A percentile compares a stretch with the other conserved stretches of the same genome.
These are phyloP conservation scores for Coniella vitis DNA, from an alignment of 2,329 filamentous ascomycete species.

Conservation along the genomic window DNA sequence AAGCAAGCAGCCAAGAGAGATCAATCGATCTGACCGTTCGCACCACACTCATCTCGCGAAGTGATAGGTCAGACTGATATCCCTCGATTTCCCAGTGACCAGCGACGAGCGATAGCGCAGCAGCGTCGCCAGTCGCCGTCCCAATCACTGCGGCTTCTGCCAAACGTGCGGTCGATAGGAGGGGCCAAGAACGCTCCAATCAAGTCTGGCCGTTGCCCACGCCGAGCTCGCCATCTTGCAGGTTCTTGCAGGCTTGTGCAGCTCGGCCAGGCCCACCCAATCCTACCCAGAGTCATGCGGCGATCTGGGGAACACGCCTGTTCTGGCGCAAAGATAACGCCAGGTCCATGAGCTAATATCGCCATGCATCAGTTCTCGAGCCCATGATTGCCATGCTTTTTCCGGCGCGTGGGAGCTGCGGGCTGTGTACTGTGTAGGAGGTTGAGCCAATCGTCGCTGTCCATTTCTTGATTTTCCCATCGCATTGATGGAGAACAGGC, in stretches of 20 bases:
- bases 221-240: constrained; percentile 8
- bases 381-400: not conserved
- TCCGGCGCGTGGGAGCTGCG: not conserved
- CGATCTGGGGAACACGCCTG: constrained; percentile 12
- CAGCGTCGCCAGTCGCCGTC: not conserved
- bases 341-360: not conserved
- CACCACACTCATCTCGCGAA: too few relatives aligned
- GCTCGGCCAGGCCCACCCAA: constrained; percentile 3
- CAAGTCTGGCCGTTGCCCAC: not conserved
- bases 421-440: not conserved
- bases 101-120: not conserved
- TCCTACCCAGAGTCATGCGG: constrained; percentile 11
- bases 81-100: not conserved
- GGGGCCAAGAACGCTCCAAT: constrained; percentile 1
- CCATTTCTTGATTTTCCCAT: constrained; percentile 4
- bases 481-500: not conserved
- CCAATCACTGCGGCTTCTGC: constrained; percentile 4
- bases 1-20: too few relatives aligned
- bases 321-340: constrained; percentile 8
- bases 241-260: constrained; percentile 2
- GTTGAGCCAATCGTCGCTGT: not conserved
- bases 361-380: not conserved
- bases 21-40: too few relatives aligned
- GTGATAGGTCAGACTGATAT: too few relatives aligned
- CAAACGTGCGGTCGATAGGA: constrained; percentile 8